phyloP scores from a whole-genome alignment of 371 early-diverging fungal species.

The Basidiobolus meristosporus region DNA sequence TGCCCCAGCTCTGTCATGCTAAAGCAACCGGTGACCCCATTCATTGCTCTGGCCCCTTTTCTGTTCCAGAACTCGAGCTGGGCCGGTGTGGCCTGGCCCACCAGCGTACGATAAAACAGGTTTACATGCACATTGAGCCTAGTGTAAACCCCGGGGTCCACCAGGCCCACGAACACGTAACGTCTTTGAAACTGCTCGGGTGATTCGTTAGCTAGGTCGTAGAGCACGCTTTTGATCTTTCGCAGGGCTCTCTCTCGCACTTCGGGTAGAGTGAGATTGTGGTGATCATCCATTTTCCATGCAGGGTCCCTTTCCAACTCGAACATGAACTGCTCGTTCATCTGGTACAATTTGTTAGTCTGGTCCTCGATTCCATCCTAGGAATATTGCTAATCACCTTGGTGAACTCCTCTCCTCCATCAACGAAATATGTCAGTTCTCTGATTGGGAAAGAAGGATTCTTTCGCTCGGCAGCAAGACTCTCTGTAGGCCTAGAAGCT shows the following conservation, averaged over 20 bases:
- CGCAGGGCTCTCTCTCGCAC: no score
- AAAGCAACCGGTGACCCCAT: no score
- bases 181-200: constrained; percentile 50
- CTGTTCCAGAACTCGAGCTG: constrained; percentile 78
- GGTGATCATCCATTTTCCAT: no score
- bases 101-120: constrained; percentile 74
- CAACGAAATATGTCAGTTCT: no score
- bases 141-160: constrained; percentile 84
- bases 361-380: no score
- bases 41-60: constrained; percentile 71
- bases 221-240: constrained; percentile 47
- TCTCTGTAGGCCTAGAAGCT: constrained; percentile 11
- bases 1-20: no score
- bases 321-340: constrained; percentile 64
- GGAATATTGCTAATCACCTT: no score
- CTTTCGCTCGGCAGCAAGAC: constrained; percentile 48
- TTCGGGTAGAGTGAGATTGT: no score
- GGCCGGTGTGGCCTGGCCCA: constrained; percentile 68
- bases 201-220: constrained; percentile 57
- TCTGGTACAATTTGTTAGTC: no score
- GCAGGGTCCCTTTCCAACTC: no score
- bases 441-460: no score
- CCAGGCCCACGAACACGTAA: constrained; percentile 61
- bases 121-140: constrained; percentile 83
- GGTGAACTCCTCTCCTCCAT: no score